These are phyloP conservation scores for Zopfia rhizophila DNA, from an alignment of 2,329 filamentous ascomycete genomes.

Conservation along the genomic window DNA sequence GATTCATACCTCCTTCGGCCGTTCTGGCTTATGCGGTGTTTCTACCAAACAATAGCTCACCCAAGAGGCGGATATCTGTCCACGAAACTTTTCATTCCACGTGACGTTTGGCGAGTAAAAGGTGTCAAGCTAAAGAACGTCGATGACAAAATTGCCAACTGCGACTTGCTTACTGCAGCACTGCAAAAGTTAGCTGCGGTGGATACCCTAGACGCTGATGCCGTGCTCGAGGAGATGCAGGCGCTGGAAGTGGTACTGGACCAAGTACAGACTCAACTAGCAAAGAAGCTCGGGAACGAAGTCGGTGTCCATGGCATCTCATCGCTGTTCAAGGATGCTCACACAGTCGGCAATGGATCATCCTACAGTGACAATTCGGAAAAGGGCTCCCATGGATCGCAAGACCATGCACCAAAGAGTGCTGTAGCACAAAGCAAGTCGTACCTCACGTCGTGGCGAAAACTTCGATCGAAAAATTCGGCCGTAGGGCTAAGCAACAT, in stretches of 20 bases:
- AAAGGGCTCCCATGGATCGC: conserved; percentile 40
- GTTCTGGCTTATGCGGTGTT: conserved; percentile 96
- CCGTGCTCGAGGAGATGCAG: conserved; percentile 94
- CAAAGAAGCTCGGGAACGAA: conserved; percentile 90
- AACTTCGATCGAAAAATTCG: conserved; percentile 89
- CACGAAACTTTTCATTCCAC: conserved; percentile 88
- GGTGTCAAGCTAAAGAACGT: conserved; percentile 91
- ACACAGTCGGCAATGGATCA: conserved; percentile 43
- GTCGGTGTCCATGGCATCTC: conserved; percentile 83
- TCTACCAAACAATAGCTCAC: conserved; percentile 92
- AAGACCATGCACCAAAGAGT: conserved; percentile 45
- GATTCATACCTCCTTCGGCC: conserved; percentile 89
- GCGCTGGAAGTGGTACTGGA: conserved; percentile 85
- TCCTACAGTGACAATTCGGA: conserved; percentile 34
- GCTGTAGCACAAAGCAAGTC: conserved; percentile 67
- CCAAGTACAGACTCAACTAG: conserved; percentile 78
- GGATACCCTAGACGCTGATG: conserved; percentile 90
- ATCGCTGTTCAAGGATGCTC: conserved; percentile 79
- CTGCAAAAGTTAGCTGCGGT: conserved; percentile 84
- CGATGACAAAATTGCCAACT: conserved; percentile 93
- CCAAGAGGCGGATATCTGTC: conserved; percentile 92
- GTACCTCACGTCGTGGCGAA: conserved; percentile 87
- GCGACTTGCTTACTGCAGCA: conserved; percentile 89
- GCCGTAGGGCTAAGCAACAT: conserved; percentile 61
- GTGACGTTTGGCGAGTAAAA: conserved; percentile 93